phyloP scores from a whole-genome alignment of 192 early-diverging fungal species.

The Irineochytrium annulatum region DNA sequence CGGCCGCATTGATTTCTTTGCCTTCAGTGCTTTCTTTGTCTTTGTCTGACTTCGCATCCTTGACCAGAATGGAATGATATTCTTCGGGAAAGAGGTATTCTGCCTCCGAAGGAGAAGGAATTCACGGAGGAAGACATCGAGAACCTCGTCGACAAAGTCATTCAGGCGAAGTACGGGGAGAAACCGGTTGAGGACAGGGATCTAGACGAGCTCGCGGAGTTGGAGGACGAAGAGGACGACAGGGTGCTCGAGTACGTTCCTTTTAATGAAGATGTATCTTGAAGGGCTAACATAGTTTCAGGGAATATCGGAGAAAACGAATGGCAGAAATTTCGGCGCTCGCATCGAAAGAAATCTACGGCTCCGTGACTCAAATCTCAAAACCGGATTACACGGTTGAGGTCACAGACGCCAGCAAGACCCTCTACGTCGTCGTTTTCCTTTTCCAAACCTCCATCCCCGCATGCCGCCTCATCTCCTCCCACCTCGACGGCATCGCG shows the following conservation, averaged over 20 bases:
- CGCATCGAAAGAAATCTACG: slow-evolving; percentile 73
- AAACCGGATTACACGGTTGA: slow-evolving; percentile 88
- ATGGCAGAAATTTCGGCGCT: slow-evolving; percentile 78
- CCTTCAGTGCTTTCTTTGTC: background rate
- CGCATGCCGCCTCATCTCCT: slow-evolving; percentile 79
- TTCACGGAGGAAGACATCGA: slow-evolving; percentile 70
- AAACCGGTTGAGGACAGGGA: slow-evolving; percentile 56
- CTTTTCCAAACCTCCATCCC: slow-evolving; percentile 73
- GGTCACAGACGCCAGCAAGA: slow-evolving; percentile 86
- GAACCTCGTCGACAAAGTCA: slow-evolving; percentile 69
- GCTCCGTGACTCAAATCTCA: slow-evolving; percentile 78
- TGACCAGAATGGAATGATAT: slow-evolving; percentile 83
- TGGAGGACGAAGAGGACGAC: slow-evolving; percentile 92
- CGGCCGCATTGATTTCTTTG: background rate
- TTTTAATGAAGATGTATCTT: background rate
- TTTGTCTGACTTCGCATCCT: background rate
- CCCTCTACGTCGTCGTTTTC: slow-evolving; percentile 64
- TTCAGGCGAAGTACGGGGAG: slow-evolving; percentile 53
- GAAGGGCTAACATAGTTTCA: slow-evolving; percentile 17
- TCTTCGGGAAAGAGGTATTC: slow-evolving; percentile 84
- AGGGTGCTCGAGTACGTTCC: slow-evolving; percentile 65
- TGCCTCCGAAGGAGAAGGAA: slow-evolving; percentile 70
- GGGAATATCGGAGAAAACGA: slow-evolving; percentile 59
- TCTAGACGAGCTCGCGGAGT: slow-evolving; percentile 69
- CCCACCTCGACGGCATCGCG: slow-evolving; percentile 68